phyloP scores from a whole-genome alignment of 164 flowering plant species.

The Magnolia sinica region DNA sequence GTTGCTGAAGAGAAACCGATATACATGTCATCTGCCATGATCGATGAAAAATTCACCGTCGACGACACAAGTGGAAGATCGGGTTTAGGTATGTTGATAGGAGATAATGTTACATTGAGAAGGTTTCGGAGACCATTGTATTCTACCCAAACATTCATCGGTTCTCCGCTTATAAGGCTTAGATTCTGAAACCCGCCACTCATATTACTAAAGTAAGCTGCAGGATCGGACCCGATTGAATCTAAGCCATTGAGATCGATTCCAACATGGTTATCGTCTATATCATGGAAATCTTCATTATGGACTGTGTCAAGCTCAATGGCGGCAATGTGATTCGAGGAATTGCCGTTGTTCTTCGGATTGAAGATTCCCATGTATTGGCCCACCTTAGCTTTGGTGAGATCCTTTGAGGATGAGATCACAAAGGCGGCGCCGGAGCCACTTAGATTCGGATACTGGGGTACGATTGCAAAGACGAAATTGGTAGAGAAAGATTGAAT shows the following conservation, averaged over 20 bases:
- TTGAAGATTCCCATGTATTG: constrained; percentile 14
- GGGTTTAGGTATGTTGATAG: constrained; percentile 3
- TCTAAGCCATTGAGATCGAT: constrained; percentile 8
- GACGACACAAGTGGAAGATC: constrained; percentile 8
- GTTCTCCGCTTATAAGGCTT: constrained; percentile 7
- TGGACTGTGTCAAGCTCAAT: constrained; percentile 11
- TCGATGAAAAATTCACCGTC: not conserved
- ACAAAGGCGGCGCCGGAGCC: too few relatives aligned
- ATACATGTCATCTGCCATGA: constrained; percentile 10
- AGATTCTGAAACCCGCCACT: not conserved
- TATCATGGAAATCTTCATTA: not conserved
- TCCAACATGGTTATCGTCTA: constrained; percentile 16
- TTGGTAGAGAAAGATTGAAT: too few relatives aligned
- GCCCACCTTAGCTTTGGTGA: not conserved
- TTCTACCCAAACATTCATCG: constrained; percentile 11
- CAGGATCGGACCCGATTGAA: not conserved
- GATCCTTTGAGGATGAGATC: too few relatives aligned
- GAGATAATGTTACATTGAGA: constrained; percentile 9
- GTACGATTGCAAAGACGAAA: too few relatives aligned
- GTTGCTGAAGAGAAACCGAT: constrained; percentile 18
- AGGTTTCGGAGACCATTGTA: not conserved
- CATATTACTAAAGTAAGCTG: constrained; percentile 1
- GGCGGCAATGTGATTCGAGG: constrained; percentile 8
- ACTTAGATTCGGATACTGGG: too few relatives aligned
- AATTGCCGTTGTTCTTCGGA: not conserved